Conservation (phyloP, 2,329 filamentous ascomycete genomes). For the Tolypocladium tropicale region DNA sequence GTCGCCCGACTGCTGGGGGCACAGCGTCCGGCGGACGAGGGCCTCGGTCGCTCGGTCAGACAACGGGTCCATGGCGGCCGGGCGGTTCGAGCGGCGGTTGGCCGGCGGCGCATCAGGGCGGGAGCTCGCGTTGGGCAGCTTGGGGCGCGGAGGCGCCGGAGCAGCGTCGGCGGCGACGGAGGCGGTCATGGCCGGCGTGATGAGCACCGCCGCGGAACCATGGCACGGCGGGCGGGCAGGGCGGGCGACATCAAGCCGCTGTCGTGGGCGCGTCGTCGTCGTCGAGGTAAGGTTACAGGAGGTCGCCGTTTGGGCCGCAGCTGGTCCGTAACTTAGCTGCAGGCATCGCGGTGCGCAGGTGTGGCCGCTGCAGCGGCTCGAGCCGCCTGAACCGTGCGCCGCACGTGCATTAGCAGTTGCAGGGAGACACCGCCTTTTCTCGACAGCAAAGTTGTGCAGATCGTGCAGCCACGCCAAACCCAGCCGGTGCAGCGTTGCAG, state of each 20-base stretch:
- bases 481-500: not conserved
- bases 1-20: conserved; percentile 56
- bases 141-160: conserved; percentile 6
- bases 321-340: conserved; percentile 7
- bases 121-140: conserved; percentile 3
- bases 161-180: conserved; percentile 9
- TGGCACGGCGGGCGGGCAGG: conserved; percentile 10
- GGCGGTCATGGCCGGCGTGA: conserved; percentile 18
- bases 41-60: conserved; percentile 71
- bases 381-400: conserved; percentile 11
- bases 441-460: not conserved
- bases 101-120: conserved; percentile 13
- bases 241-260: not conserved
- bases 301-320: conserved; percentile 9
- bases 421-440: not conserved
- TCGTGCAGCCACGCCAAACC: conserved; percentile 1
- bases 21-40: conserved; percentile 76
- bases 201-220: conserved; percentile 10
- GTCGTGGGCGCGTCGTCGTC: not conserved
- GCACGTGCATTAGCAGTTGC: not conserved
- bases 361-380: conserved; percentile 5
- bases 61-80: conserved; percentile 37
- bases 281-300: conserved; percentile 9
- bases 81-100: conserved; percentile 21
- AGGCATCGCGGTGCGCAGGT: not conserved